Percentiles rank a stretch among this genome's conserved stretches.
phyloP scores from a whole-genome alignment of 495 filamentous ascomycete species.

The Hypoxylon fragiforme region DNA sequence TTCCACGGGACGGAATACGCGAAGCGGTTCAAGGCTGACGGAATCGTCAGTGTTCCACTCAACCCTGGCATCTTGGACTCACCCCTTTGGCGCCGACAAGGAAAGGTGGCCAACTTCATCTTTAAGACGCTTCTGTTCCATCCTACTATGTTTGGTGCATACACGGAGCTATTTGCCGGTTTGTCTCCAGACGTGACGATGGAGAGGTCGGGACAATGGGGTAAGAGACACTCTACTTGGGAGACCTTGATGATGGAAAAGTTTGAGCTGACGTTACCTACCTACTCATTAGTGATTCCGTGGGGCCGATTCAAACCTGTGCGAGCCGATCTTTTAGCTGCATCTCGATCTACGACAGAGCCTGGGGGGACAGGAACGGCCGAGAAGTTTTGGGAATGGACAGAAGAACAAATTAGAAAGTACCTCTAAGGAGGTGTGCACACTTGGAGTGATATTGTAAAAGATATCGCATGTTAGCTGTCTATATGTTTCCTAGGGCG shows the following conservation, averaged over 20 bases:
- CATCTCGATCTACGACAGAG: constrained; percentile 5
- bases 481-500: too few species aligned
- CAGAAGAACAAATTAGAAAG: constrained; percentile 36
- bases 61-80: constrained; percentile 45
- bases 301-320: not conserved
- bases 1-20: constrained; percentile 39
- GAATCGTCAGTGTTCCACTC: constrained; percentile 30
- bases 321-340: constrained; percentile 8
- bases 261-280: too few species aligned
- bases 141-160: constrained; percentile 39
- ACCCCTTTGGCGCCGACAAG: not conserved
- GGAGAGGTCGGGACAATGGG: not conserved
- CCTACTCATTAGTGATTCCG: not conserved
- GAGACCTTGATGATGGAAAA: too few species aligned
- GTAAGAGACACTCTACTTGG: not conserved
- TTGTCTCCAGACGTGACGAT: constrained; percentile 41
- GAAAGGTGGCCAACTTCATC: not conserved
- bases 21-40: constrained; percentile 24
- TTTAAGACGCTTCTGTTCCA: constrained; percentile 1
- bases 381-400: constrained; percentile 44
- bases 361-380: constrained; percentile 35
- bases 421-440: not conserved
- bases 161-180: constrained; percentile 45
- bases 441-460: too few species aligned
- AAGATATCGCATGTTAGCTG: too few species aligned